Evolutionary conservation across 2,329 filamentous ascomycete species (phyloP).

Genomic region (Helotiales sp.): DNA sequence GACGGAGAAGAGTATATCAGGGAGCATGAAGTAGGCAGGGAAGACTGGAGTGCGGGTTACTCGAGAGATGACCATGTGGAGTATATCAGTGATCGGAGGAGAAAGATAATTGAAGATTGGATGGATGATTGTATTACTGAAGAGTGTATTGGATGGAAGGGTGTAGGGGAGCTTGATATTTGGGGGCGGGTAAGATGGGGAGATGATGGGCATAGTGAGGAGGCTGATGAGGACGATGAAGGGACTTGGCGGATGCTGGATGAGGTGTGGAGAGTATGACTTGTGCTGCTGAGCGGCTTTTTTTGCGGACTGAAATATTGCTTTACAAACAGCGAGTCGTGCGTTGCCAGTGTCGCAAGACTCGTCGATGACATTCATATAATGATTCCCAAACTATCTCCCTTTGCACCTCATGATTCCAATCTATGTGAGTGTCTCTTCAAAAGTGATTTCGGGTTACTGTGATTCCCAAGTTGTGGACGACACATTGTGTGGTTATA

Average conservation of each 20-base stretch:
- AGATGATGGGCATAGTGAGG: background rate
- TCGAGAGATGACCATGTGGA: background rate
- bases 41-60: background rate
- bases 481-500: background rate
- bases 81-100: background rate
- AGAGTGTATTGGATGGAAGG: background rate
- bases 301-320: background rate
- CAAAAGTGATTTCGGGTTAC: background rate
- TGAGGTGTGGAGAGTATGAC: background rate
- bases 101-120: background rate
- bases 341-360: background rate
- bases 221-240: background rate
- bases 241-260: background rate
- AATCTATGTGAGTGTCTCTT: background rate
- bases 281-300: background rate
- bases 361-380: background rate
- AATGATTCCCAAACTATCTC: background rate
- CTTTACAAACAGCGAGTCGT: background rate
- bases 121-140: background rate
- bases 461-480: background rate
- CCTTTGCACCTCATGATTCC: background rate
- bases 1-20: background rate
- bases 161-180: background rate
- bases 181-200: background rate
- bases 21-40: background rate